Conservation (phyloP, 225 moss, liverwort and hornwort species). For the Marchantia polymorpha region DNA sequence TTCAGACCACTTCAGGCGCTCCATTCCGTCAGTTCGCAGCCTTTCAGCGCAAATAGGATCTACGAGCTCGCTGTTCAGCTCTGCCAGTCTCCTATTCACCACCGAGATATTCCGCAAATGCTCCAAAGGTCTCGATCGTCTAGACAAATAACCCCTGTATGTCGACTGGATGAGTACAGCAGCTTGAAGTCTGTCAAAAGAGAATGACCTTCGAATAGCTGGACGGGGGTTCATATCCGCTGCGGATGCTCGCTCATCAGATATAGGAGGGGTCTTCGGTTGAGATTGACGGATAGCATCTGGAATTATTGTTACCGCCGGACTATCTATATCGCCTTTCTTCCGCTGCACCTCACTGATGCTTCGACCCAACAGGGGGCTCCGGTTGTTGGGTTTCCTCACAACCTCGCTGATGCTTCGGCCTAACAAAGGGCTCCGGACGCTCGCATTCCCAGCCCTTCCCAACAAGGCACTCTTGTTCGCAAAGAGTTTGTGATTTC, state of each 20-base stretch:
- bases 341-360: constrained; percentile 16
- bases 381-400: background rate
- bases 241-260: background rate
- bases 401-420: constrained; percentile 17
- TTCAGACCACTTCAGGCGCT: constrained; percentile 36
- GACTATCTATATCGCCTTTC: background rate
- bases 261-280: background rate
- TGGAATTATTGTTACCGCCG: background rate
- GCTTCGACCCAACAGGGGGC: constrained; percentile 13
- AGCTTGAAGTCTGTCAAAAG: constrained; percentile 6
- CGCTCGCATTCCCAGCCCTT: background rate
- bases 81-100: constrained; percentile 26
- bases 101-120: constrained; percentile 33
- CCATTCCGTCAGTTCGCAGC: constrained; percentile 30
- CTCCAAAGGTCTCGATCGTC: constrained; percentile 29
- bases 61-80: constrained; percentile 13
- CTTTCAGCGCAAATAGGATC: constrained; percentile 14
- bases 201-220: background rate
- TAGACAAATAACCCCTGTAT: constrained; percentile 31
- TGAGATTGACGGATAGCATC: background rate
- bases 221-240: background rate
- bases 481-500: background rate
- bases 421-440: background rate
- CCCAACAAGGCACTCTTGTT: background rate
- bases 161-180: constrained; percentile 26